Conservation (phyloP, 805 yeast species). For the Ogataea pignaliae region DNA sequence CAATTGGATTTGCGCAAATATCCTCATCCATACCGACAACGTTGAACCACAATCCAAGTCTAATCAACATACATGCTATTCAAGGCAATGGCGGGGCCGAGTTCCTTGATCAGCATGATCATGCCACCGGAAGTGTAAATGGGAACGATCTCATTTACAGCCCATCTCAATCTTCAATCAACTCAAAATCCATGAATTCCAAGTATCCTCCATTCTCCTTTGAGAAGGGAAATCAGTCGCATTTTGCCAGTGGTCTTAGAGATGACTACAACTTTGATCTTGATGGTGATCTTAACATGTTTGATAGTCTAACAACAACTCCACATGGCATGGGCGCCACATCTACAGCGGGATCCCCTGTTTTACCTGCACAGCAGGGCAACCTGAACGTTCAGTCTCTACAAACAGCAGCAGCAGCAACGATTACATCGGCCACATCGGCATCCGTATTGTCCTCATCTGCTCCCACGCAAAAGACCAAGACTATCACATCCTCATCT, state of each 20-base stretch:
- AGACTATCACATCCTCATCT: not conserved
- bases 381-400: not conserved
- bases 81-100: not conserved
- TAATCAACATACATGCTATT: constrained; percentile 12
- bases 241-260: constrained; percentile 6
- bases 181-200: constrained; percentile 8
- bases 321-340: not conserved
- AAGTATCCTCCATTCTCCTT: constrained; percentile 13
- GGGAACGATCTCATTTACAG: constrained; percentile 14
- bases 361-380: not conserved
- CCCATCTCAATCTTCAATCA: constrained; percentile 20
- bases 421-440: not conserved
- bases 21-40: constrained; percentile 20
- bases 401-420: not conserved
- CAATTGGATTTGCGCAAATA: constrained; percentile 18
- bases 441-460: not conserved
- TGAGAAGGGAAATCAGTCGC: constrained; percentile 7
- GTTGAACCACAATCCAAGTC: constrained; percentile 20
- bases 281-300: constrained; percentile 28
- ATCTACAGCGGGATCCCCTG: not conserved
- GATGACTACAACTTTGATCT: constrained; percentile 21
- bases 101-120: not conserved
- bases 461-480: not conserved
- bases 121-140: constrained; percentile 1
- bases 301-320: constrained; percentile 14